A percentile compares a stretch with the other conserved stretches of the same genome.
These are phyloP conservation scores for Coemansia interrupta DNA, from an alignment of 192 early-diverging fungal genomes.

Conservation along the genomic window DNA sequence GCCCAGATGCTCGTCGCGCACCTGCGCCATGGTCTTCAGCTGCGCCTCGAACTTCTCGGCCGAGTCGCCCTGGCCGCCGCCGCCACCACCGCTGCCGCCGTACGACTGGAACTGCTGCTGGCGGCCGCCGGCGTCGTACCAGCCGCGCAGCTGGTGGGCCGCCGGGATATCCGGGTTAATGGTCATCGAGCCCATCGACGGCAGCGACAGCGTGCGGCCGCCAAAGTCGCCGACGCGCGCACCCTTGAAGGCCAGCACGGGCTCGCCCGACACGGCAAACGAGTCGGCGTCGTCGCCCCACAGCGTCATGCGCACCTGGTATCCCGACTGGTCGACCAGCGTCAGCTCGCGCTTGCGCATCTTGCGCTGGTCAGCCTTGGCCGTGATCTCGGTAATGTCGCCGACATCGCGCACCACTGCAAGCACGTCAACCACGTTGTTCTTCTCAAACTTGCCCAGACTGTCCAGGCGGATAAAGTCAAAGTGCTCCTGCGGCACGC, in stretches of 20 bases:
- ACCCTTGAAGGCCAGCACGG: constrained; percentile 82
- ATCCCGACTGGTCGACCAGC: constrained; percentile 72
- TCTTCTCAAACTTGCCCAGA: constrained; percentile 68
- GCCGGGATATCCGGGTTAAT: constrained; percentile 77
- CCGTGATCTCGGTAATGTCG: constrained; percentile 60
- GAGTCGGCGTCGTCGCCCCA: constrained; percentile 82
- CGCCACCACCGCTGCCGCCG: constrained; percentile 19
- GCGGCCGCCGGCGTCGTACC: constrained; percentile 52
- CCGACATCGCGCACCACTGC: constrained; percentile 66
- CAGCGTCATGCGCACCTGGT: constrained; percentile 71
- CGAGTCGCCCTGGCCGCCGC: constrained; percentile 14
- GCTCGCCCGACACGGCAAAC: constrained; percentile 51
- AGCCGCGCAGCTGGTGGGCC: constrained; percentile 67
- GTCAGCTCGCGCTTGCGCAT: constrained; percentile 79
- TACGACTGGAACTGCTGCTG: constrained; percentile 35
- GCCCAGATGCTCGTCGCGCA: constrained; percentile 70
- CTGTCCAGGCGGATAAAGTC: constrained; percentile 68
- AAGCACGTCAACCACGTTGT: constrained; percentile 71
- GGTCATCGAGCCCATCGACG: constrained; percentile 45
- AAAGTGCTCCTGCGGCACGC: constrained; percentile 53
- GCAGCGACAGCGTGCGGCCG: constrained; percentile 62
- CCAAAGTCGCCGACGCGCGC: constrained; percentile 84
- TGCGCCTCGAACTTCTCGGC: constrained; percentile 30
- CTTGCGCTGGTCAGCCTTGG: constrained; percentile 45
- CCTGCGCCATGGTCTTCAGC: constrained; percentile 63